A percentile compares a stretch with the other conserved stretches of the same genome.
phyloP scores from a whole-genome alignment of 495 filamentous ascomycete genomes.

The Saxophila tyrrhenica region DNA sequence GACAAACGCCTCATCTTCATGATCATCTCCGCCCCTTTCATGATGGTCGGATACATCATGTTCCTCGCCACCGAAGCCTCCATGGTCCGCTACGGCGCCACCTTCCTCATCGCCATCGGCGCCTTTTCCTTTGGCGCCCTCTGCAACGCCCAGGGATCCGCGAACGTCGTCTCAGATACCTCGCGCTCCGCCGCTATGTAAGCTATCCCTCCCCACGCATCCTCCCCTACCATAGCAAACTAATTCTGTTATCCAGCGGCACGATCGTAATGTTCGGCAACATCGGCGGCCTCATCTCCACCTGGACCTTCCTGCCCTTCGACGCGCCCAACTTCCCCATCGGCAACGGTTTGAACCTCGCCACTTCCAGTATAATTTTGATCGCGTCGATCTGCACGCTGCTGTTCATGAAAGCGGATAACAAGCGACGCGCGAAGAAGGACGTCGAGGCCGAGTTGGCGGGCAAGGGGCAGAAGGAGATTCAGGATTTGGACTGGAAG shows the following conservation, averaged over 20 bases:
- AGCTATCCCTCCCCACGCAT: neutral
- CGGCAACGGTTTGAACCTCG: conserved; percentile 65
- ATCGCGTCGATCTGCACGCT: conserved; percentile 37
- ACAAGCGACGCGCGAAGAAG: conserved; percentile 43
- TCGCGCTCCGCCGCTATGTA: conserved; percentile 50
- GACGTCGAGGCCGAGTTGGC: conserved; percentile 45
- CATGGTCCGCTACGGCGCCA: conserved; percentile 55
- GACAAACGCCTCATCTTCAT: conserved; percentile 43
- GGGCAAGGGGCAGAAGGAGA: conserved; percentile 42
- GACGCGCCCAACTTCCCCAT: conserved; percentile 60
- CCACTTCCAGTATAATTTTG: conserved; percentile 42
- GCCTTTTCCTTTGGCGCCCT: conserved; percentile 48
- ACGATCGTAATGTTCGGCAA: conserved; percentile 63
- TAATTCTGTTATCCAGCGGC: no score
- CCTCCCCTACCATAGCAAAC: no score
- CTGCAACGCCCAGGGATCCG: conserved; percentile 52
- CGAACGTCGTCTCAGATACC: conserved; percentile 62
- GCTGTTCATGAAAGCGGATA: conserved; percentile 54
- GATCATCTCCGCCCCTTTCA: conserved; percentile 38
- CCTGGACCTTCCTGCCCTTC: conserved; percentile 55
- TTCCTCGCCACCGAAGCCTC: conserved; percentile 45
- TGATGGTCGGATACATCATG: conserved; percentile 61
- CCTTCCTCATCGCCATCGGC: conserved; percentile 54
- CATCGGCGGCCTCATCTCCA: conserved; percentile 57
- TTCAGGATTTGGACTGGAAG: conserved; percentile 61